Evolutionary conservation across 2,329 filamentous ascomycete species (phyloP).

Genomic region (Aspergillus tanneri): DNA sequence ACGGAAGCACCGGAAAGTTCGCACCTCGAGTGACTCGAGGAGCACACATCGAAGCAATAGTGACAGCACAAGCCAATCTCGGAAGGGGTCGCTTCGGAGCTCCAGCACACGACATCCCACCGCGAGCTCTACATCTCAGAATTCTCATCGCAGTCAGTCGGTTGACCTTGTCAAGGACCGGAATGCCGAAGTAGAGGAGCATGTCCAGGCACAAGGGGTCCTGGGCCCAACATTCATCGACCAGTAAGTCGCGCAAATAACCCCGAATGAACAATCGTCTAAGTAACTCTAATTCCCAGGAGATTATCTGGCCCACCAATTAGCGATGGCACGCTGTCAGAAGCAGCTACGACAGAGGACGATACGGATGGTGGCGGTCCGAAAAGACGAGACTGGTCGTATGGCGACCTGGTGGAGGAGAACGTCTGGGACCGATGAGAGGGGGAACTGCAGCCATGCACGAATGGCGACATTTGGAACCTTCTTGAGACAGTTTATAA

Average conservation of each 20-base stretch:
- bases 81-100: constrained; percentile 23
- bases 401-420: constrained; percentile 39
- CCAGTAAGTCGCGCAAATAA: constrained; percentile 24
- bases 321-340: constrained; percentile 18
- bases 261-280: not conserved
- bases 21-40: constrained; percentile 24
- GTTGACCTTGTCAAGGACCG: constrained; percentile 67
- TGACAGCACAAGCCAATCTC: constrained; percentile 35
- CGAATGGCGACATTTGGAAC: not conserved
- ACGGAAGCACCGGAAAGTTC: constrained; percentile 37
- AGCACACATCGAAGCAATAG: constrained; percentile 26
- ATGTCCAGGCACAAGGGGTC: constrained; percentile 62
- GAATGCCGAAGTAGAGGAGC: constrained; percentile 61
- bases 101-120: constrained; percentile 29
- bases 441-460: not conserved
- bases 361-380: constrained; percentile 14
- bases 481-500: not conserved
- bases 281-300: constrained; percentile 27
- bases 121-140: constrained; percentile 48
- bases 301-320: constrained; percentile 33
- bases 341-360: constrained; percentile 5
- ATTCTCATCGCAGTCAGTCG: constrained; percentile 61
- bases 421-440: constrained; percentile 36
- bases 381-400: constrained; percentile 23
- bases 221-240: constrained; percentile 62